Base-by-base conservation (phyloP, 805 yeast species). In the Saccharomycopsis sp. region DNA sequence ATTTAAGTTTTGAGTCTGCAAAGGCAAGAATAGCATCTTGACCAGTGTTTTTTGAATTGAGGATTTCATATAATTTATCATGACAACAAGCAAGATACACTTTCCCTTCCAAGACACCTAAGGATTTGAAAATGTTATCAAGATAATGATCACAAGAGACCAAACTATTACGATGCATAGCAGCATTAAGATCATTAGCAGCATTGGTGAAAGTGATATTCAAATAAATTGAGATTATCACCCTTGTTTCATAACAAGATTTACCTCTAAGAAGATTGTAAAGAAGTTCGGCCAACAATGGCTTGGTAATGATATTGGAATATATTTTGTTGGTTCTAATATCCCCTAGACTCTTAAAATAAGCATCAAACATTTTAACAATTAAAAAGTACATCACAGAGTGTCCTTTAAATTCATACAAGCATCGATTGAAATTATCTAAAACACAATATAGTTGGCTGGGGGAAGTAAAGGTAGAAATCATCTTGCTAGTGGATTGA, bases 171-270 rank as follows among this genome's bases (percentile, higher is more conserved):
- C 31, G 34, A 31, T 37, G 41, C 23, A 42, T 12, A 9, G 39
- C 43, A 14, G 43, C 33, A 19, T 36, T 25, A 13, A 36, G 17
- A 17, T 34, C 38, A 12, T 13, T 14, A 14, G 36, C 19, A 13
- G 39, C 10, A 15, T 36, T 28, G 23, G 9, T 20, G 4, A 30
- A 14, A 13, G 26, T 8, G n/a, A 21, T 13, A 15, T 31, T 21
- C 23, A 39, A 31, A 21, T n/a, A 43, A n/a, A 31, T 19, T 3
- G 44, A 31, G 3, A 43, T 15, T 13, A 43, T 37, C 8, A 21
- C 21, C 21, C 33, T 35, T 3, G 43, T 26, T 10, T 35, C 37
- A 25, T 35, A 39, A 21, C 42, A 43, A 17, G 30, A 28, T 15
- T 36, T 27, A 13, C 27, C 15, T 23, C n/a, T 25, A 26, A 42